These are phyloP conservation scores for Ramularia collo-cygni DNA, from an alignment of 2,329 filamentous ascomycete genomes.

Conservation along the genomic window DNA sequence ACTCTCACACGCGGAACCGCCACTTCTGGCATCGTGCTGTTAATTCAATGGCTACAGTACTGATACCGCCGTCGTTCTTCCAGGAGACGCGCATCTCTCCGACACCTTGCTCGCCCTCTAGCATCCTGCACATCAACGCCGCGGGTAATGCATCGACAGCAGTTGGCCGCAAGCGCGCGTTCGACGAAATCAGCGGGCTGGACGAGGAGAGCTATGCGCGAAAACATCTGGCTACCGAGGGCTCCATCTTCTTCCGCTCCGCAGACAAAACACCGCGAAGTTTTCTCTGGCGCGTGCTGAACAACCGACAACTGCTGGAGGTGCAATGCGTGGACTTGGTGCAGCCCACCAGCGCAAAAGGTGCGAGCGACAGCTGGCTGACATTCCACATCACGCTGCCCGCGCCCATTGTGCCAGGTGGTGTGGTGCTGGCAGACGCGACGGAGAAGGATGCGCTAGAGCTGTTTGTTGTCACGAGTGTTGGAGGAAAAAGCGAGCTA, in stretches of 20 bases:
- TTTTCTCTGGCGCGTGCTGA: conserved; percentile 85
- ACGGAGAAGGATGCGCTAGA: conserved; percentile 70
- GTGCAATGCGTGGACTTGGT: conserved; percentile 76
- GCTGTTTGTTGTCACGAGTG: conserved; percentile 67
- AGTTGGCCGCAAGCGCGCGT: conserved; percentile 27
- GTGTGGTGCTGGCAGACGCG: conserved; percentile 75
- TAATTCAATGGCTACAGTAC: conserved; percentile 11
- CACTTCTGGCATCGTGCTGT: conserved; percentile 1
- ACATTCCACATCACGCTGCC: conserved; percentile 73
- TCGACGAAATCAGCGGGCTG: conserved; percentile 40
- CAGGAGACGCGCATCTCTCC: conserved; percentile 24
- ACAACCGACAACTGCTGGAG: conserved; percentile 72
- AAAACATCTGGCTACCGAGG: conserved; percentile 66
- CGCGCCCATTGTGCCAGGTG: conserved; percentile 70
- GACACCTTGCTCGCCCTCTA: conserved; percentile 34
- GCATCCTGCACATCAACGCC: conserved; percentile 62
- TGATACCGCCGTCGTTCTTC: conserved; percentile 19
- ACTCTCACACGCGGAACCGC: conserved; percentile 2
- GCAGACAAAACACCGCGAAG: conserved; percentile 69
- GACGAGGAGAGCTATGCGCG: conserved; percentile 69
- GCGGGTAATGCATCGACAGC: conserved; percentile 41
- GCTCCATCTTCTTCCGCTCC: conserved; percentile 77
- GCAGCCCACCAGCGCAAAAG: conserved; percentile 6
- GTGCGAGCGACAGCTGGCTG: conserved; percentile 48
- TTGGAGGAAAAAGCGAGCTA: conserved; percentile 49